Evolutionary conservation across 2,329 filamentous ascomycete species (phyloP), one percentile per base, ranked within the genome.

Genomic region (Ilyonectria sp.): DNA sequence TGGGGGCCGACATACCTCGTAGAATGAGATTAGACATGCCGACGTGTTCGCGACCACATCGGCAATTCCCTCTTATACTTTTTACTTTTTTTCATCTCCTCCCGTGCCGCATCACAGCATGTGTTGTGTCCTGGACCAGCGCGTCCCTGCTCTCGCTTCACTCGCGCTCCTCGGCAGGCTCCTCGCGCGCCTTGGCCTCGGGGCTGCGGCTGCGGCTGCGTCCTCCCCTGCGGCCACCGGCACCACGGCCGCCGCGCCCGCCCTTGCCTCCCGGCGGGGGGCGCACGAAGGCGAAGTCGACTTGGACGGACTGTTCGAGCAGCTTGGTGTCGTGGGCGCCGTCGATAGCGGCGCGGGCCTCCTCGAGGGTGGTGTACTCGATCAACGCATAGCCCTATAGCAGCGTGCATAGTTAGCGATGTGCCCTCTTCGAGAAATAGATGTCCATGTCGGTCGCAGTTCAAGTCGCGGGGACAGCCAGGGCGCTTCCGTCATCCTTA

Each of bases 221-320:
- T 43, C 83, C 82, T 67, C 83, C 80, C 66, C 83, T 81, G 37
- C 85, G 77, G 3, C 82, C 80, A 15, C 82, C 81, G 3, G 80
- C 77, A 4, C 74, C 79, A 35, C 82, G 79, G 21, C 81, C 82
- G 10, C 78, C 77, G 1, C 80, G 77, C 1, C 80, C 81, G 3
- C 79, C 80, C 56, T 82, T 81, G 63, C 85, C 87, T 19, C 85
- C 87, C n/a, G 91, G 92, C 17, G 93, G 93, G 64, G 93, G 93
- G 55, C 93, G 86, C 66, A 96, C 93, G 78, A 96, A 96, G 1
- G 93, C 94, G 81, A 94, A 96, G 82, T 96, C 93, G 68, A 95
- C 93, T 66, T 88, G 84, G 71, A 96, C 87, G 8, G 91, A 94
- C 85, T 96, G 93, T 75, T 96, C 93, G 50, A 96, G 87, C 63